Base-by-base conservation (phyloP, 305 asterid species). In the Fraxinus dipetala region DNA sequence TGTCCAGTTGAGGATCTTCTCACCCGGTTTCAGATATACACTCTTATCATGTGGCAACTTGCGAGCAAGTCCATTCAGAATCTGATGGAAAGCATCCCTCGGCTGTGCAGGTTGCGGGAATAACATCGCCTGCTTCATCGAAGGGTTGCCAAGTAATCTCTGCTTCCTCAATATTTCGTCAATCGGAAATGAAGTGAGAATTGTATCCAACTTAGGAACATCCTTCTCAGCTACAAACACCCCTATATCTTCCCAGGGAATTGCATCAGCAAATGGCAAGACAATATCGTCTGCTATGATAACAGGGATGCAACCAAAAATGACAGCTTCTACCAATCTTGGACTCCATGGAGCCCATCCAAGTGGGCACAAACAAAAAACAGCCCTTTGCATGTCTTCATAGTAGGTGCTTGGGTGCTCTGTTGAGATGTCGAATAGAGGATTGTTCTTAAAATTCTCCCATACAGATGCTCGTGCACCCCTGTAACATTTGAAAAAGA, bases 311-410 rank as follows among this genome's bases (percentile, higher is more conserved):
- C 94, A 89, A 8, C 94, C 94, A n/a, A 91, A 91, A 16, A 91
- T 83, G 9, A 91, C 94, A 2, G 94, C 94, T 81, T 91, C 94
- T 0, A 91, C 94, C 40, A 91, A 81, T 48, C 94, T 78, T 9
- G 94, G 94, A 77, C 94, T 91, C 94, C 94, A 91, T 59, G 94
- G 94, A 8, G 94, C 94, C 94, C 94, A 91, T 22, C 94, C 94
- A 9, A 91, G 91, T 6, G 94, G 94, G 26, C 94, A 91, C 61
- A 91, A 76, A 32, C 94, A 91, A 80, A 91, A 91, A 7, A 91
- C 81, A 2, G 94, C 91, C 75, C 92, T 79, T 83, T 91, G 94
- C 94, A 91, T 91, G 87, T 91, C 94, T 83, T 89, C 94, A 13
- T 91, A 91, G 86, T 91, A 91, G 2, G 94, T 91, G 0, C 89